phyloP scores from a whole-genome alignment of 2,329 filamentous ascomycete species.

The Teratosphaeria zuluensis region DNA sequence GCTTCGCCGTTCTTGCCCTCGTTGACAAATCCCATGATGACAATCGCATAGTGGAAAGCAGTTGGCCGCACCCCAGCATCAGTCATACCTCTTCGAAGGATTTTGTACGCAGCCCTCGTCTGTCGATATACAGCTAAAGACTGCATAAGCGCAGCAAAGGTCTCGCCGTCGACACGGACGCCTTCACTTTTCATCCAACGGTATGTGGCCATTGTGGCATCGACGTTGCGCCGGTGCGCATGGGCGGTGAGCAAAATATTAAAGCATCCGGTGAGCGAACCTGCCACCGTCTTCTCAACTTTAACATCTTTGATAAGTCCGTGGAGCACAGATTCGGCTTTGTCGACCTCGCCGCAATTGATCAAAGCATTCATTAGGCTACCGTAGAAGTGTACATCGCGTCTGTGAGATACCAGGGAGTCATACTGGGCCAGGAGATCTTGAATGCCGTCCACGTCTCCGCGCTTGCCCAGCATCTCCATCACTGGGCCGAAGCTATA shows the following conservation, averaged over 20 bases:
- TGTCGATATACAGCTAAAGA: conserved; percentile 43
- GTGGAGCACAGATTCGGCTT: conserved; percentile 42
- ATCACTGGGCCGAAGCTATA: conserved; percentile 66
- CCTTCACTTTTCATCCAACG: conserved; percentile 44
- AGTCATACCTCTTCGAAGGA: conserved; percentile 43
- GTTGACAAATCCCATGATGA: conserved; percentile 42
- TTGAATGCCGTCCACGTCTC: conserved; percentile 62
- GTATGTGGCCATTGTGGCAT: conserved; percentile 45
- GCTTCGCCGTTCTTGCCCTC: conserved; percentile 38
- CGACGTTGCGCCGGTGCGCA: conserved; percentile 52
- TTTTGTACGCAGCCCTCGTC: conserved; percentile 46
- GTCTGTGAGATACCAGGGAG: conserved; percentile 40
- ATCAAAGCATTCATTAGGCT: conserved; percentile 55
- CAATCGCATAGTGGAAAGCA: conserved; percentile 44
- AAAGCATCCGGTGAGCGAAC: conserved; percentile 58
- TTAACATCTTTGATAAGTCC: conserved; percentile 5
- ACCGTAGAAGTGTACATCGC: conserved; percentile 51
- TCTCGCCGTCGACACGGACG: conserved; percentile 45
- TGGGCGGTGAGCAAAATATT: conserved; percentile 65
- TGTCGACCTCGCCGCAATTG: conserved; percentile 36
- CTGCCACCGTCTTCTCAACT: conserved; percentile 35
- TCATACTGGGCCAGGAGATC: conserved; percentile 54
- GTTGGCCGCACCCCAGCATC: conserved; percentile 34
- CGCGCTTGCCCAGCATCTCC: conserved; percentile 57
- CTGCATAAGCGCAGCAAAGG: conserved; percentile 54